Conservation (phyloP, 768 basidiomycete species). For the Nidularia pulvinata region DNA sequence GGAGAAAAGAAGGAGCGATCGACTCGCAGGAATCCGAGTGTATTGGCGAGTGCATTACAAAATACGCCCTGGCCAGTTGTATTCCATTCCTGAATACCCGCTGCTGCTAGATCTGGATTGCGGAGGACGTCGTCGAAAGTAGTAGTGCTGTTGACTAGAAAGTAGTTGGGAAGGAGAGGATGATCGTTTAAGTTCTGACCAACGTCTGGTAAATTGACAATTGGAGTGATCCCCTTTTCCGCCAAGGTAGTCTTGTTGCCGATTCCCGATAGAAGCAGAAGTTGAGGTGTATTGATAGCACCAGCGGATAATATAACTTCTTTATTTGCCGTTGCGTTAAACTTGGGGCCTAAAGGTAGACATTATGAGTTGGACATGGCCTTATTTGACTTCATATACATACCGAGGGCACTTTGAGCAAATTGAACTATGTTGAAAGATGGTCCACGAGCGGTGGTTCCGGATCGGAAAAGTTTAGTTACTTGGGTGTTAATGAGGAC, state of each 20-base stretch:
- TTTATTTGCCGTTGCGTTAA: background rate
- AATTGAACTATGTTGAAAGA: conserved; percentile 7
- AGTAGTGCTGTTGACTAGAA: conserved; percentile 9
- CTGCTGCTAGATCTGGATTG: background rate
- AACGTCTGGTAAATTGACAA: conserved; percentile 14
- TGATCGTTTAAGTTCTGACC: conserved; percentile 16
- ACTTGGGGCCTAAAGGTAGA: background rate
- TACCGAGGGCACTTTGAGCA: conserved; percentile 16
- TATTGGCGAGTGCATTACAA: background rate
- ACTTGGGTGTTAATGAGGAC: conserved; percentile 15
- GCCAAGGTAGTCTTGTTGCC: conserved; percentile 9
- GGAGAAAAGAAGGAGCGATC: background rate
- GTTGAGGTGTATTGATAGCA: conserved; percentile 18
- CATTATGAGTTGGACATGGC: no score
- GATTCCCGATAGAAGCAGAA: conserved; percentile 16
- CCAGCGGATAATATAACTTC: conserved; percentile 11
- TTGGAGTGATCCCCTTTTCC: conserved; percentile 7
- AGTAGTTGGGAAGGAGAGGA: conserved; percentile 2
- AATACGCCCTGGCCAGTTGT: background rate
- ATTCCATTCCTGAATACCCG: background rate
- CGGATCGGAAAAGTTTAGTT: conserved; percentile 8
- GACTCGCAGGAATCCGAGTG: background rate
- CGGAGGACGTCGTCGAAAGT: background rate
- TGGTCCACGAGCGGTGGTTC: conserved; percentile 1
- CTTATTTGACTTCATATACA: background rate